Percentiles rank a stretch among this genome's conserved stretches.
Evolutionary conservation across 225 moss, liverwort and hornwort species (phyloP).

Genomic region (Sphagnum contortum): DNA sequence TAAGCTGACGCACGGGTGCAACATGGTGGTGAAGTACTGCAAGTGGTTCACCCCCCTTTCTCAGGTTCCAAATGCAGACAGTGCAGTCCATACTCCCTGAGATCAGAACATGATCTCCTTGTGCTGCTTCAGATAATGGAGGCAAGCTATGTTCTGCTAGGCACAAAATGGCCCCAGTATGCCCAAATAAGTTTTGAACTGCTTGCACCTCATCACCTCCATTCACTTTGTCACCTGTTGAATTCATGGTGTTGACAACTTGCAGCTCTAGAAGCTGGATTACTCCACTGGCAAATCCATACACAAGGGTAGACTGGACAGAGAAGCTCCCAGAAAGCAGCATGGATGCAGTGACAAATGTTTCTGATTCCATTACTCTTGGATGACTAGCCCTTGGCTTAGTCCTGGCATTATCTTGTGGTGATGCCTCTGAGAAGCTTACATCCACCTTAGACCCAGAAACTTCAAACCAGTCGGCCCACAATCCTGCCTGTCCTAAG

Average conservation of each 20-base stretch:
- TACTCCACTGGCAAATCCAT: constrained; percentile 10
- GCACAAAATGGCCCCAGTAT: constrained; percentile 6
- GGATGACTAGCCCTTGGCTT: neutral
- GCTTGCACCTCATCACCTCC: neutral
- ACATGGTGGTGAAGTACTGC: constrained; percentile 12
- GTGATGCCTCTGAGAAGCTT: neutral
- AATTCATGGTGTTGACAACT: neutral
- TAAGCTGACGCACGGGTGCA: constrained; percentile 6
- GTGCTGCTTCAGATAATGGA: neutral
- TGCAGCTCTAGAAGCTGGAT: constrained; percentile 7
- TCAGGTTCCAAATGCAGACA: constrained; percentile 8
- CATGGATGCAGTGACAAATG: constrained; percentile 9
- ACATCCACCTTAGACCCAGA: neutral
- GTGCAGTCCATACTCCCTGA: constrained; percentile 11
- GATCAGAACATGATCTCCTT: neutral
- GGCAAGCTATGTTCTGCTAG: constrained; percentile 10
- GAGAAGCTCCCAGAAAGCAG: constrained; percentile 6
- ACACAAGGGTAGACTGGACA: constrained; percentile 6
- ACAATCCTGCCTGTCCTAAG: neutral
- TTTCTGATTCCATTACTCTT: neutral
- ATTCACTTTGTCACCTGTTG: neutral
- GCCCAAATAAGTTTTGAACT: constrained; percentile 3
- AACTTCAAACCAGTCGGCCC: constrained; percentile 6
- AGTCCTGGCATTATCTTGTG: neutral
- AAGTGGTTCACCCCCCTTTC: constrained; percentile 2